Base-by-base conservation (phyloP, 2,329 filamentous ascomycete species). In the Orbilia brochopaga region DNA sequence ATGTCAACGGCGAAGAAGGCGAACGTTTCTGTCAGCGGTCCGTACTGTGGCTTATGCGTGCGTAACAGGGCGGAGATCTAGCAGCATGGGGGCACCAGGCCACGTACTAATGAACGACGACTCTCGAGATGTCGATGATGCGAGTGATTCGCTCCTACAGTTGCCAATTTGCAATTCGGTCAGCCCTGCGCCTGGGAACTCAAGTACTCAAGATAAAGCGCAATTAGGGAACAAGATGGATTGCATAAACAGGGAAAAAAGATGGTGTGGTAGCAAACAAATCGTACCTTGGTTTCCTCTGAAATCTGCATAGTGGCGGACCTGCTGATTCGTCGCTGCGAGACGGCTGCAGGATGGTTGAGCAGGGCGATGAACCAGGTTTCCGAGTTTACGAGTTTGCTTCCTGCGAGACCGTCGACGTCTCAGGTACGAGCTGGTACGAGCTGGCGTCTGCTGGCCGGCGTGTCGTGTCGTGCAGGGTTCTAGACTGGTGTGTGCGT, bases 121-220 rank as follows among this genome's bases (percentile, higher is more conserved):
- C 66, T 50, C 66, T 70, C 48, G 66, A 70, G 37, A 70, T 70
- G 32, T 70, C 66, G 48, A 70, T 64, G 32, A 70, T 70, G 59
- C 66, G 66, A 64, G 66, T 70, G 46, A 70, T 70, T 63, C 66
- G 66, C 66, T 70, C 66, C 66, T 70, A 53, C 52, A 42, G 37
- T 42, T 42, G 4, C 11, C n/a, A n/a, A 4, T 42, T 42, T 42
- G 37, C n/a, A 4, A 5, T 54, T 60, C 57, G 61, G 61, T 69
- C 21, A 62, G 57, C 58, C 32, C 27, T 6, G 44, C 51, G 30
- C 51, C 44, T 51, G 55, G 21, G 27, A 40, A 50, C n/a, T 53
- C 48, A n/a, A 46, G 30, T 30, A 60, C 6, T 17, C 19, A 32
- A 8, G 15, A 46, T 61, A 50, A 54, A 69, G 64, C 56, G 64